Conservation (phyloP, 805 yeast species). For the Grigorovia transvaalensis region DNA sequence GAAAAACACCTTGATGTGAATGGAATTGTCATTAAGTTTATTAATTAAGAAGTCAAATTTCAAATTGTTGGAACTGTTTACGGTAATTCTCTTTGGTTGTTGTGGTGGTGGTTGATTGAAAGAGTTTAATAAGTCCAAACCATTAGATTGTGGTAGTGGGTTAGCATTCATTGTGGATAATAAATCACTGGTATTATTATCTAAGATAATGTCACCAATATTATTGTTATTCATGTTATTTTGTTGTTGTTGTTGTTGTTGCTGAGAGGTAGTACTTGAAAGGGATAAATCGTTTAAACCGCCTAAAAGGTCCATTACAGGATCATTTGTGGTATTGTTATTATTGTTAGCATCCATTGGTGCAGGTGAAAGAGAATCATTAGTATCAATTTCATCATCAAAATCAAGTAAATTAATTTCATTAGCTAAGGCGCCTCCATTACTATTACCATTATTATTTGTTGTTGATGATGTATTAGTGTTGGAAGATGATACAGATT, state of each 20-base stretch:
- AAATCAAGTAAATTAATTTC: conserved; percentile 61
- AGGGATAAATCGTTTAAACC: conserved; percentile 59
- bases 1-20: conserved; percentile 39
- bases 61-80: conserved; percentile 38
- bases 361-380: conserved; percentile 14
- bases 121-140: conserved; percentile 10
- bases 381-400: conserved; percentile 40
- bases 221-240: neutral
- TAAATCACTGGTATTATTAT: neutral
- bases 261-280: conserved; percentile 6
- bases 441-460: conserved; percentile 21
- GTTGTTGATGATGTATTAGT: neutral
- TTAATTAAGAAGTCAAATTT: conserved; percentile 38
- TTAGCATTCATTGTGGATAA: neutral
- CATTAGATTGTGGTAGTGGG: neutral
- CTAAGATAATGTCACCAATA: neutral
- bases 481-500: conserved; percentile 14
- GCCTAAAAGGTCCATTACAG: conserved; percentile 59
- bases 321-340: conserved; percentile 21
- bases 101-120: conserved; percentile 2
- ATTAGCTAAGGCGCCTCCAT: conserved; percentile 30
- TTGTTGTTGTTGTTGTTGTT: conserved; percentile 3
- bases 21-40: conserved; percentile 29
- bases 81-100: conserved; percentile 17
- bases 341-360: conserved; percentile 2